Evolutionary conservation across 1,284 basidiomycete genomes (phyloP), one percentile per base, ranked within the genome.

Genomic region (Butyriboletus appendiculatus): DNA sequence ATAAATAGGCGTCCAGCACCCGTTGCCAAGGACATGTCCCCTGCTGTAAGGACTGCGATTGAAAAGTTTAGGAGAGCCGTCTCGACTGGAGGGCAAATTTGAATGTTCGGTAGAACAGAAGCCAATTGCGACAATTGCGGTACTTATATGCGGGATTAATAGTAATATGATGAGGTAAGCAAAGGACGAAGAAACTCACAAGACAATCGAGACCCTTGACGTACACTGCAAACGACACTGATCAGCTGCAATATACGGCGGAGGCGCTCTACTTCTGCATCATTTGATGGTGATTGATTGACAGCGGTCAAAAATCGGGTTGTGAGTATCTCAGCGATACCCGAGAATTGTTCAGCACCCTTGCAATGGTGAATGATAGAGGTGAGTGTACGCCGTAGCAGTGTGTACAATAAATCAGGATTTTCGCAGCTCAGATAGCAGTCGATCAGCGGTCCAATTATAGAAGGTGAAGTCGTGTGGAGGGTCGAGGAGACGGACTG

Each of bases 361-460:
- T 87, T 85, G 61, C 86, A 87, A 65, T 95, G 91, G 67, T 95
- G 93, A 5, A 90, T 82, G 16, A 93, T 72, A 0, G 92, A 86
- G 0, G 90, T 95, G 5, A 92, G 70, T 3, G 88, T 75, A n/a
- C 90, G 81, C 6, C 86, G 83, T 26, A 90, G 63, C 16, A 90
- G 76, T 0, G 75, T 82, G 54, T 76, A 77, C 0, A 81, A 78
- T 9, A 65, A 58, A n/a, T 78, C 76, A 0, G 77, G 68, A 10
- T 72, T 64, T n/a, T 76, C 71, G 32, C 68, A 62, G 2, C 65
- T 68, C n/a, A 90, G 69, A 64, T 88, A 77, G 55, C 74, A 78
- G 4, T 72, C 66, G 9, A 91, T 59, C 1, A 94, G 73, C 0
- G 81, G 77, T 1, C 69, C 61, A 30, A 93, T 74, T 43, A 94